Percentiles rank a stretch among this genome's conserved stretches.
phyloP scores from a whole-genome alignment of 495 filamentous ascomycete species.

The Durotheca rogersii region DNA sequence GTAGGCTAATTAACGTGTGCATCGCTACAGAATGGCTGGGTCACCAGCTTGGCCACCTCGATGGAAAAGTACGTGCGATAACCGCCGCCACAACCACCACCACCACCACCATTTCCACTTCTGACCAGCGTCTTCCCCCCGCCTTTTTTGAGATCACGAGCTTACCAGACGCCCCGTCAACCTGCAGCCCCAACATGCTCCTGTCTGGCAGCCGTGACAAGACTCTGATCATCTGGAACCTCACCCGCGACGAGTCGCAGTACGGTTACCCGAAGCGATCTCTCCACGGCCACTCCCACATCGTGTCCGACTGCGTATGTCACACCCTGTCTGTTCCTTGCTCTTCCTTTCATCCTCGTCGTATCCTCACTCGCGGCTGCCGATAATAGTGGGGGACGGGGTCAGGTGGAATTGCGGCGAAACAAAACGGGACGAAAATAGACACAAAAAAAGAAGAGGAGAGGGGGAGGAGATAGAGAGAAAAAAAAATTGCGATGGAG shows the following conservation, averaged over 20 bases:
- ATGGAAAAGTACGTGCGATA: conserved; percentile 93
- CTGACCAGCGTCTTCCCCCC: conserved; percentile 31
- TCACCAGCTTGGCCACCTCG: conserved; percentile 90
- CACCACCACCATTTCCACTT: conserved; percentile 13
- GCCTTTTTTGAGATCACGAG: conserved; percentile 13
- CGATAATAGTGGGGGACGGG: too few species aligned
- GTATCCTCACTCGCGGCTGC: too few species aligned
- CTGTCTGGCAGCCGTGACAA: conserved; percentile 97
- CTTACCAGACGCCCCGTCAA: conserved; percentile 25
- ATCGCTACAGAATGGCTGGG: conserved; percentile 62
- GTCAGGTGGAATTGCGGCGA: too few species aligned
- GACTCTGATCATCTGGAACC: conserved; percentile 99
- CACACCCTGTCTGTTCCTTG: too few species aligned
- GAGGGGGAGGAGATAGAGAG: conserved; percentile 16
- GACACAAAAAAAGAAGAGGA: too few species aligned
- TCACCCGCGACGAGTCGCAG: conserved; percentile 94
- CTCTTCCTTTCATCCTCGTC: conserved; percentile 17
- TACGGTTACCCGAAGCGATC: conserved; percentile 99
- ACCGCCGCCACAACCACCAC: neutral
- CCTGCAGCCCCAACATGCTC: conserved; percentile 98
- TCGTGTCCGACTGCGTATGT: conserved; percentile 99
- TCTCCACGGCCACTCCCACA: conserved; percentile 98
- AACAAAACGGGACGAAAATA: too few species aligned
- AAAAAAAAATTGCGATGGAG: too few species aligned
- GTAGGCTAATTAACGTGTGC: conserved; percentile 3